Conservation (phyloP, 2,329 filamentous ascomycete species). For the Dothistroma pini region DNA sequence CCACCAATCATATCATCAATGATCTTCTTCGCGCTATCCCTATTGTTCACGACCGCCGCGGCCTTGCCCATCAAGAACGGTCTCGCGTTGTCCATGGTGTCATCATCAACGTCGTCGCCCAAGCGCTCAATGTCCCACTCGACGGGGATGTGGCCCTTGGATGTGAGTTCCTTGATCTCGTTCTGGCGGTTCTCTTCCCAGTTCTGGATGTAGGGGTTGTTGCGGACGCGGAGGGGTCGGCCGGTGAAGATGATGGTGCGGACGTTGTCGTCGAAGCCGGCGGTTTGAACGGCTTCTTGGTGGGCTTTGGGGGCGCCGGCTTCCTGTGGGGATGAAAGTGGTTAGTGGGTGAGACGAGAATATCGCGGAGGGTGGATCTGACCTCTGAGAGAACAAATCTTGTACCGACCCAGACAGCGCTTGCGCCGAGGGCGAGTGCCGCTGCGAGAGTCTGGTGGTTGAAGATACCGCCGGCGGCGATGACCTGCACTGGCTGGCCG, state of each 20-base stretch:
- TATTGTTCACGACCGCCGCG: slow-evolving; percentile 87
- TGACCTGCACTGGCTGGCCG: slow-evolving; percentile 80
- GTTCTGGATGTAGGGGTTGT: slow-evolving; percentile 88
- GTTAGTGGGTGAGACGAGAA: slow-evolving; percentile 8
- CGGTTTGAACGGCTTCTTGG: slow-evolving; percentile 90
- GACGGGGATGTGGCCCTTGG: slow-evolving; percentile 87
- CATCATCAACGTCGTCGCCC: slow-evolving; percentile 63
- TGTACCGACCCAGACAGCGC: slow-evolving; percentile 93
- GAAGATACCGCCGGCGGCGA: slow-evolving; percentile 91
- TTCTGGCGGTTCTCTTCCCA: slow-evolving; percentile 89
- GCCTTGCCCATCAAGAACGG: slow-evolving; percentile 97
- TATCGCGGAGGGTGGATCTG: not conserved
- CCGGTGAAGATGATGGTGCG: slow-evolving; percentile 99
- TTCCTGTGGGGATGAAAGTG: slow-evolving; percentile 48
- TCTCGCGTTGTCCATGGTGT: slow-evolving; percentile 84
- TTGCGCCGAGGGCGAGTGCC: slow-evolving; percentile 86
- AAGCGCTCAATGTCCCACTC: slow-evolving; percentile 91
- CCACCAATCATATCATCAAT: slow-evolving; percentile 91
- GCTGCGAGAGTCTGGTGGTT: slow-evolving; percentile 89
- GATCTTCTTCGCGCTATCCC: slow-evolving; percentile 83
- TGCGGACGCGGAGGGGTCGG: slow-evolving; percentile 87
- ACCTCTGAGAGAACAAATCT: slow-evolving; percentile 82
- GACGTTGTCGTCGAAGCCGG: slow-evolving; percentile 92
- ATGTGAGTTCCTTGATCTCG: slow-evolving; percentile 89
- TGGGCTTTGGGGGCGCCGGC: slow-evolving; percentile 89